phyloP scores from a whole-genome alignment of 495 filamentous ascomycete genomes.

The Neurospora africana region DNA sequence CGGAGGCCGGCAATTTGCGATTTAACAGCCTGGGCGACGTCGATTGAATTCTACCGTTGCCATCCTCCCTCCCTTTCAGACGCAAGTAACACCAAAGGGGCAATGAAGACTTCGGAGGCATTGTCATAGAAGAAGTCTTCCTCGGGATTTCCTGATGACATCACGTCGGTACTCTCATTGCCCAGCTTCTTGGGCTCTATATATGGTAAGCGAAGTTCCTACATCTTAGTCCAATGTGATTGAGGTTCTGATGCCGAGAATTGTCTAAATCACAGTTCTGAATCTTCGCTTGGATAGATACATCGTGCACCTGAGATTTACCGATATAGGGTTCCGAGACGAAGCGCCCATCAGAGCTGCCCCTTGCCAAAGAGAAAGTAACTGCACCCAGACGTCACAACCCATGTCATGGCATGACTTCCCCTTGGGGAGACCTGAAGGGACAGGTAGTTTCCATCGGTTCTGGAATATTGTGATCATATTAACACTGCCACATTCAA shows the following conservation, averaged over 20 bases:
- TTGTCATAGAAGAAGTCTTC: not conserved
- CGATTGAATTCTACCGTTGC: not conserved
- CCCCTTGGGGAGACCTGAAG: not conserved
- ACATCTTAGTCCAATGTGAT: not conserved
- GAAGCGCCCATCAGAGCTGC: not conserved
- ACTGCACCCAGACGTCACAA: not conserved
- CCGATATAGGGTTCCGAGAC: not conserved
- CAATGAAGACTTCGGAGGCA: not conserved
- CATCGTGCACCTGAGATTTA: not conserved
- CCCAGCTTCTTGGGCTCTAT: not conserved
- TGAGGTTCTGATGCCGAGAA: not conserved
- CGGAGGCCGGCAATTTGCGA: not conserved
- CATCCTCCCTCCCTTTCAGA: not conserved
- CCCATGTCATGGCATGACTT: not conserved
- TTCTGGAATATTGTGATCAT: not conserved
- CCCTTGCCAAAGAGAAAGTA: fast-evolving
- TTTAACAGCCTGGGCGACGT: not conserved
- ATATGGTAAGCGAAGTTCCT: no score
- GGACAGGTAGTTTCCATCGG: not conserved
- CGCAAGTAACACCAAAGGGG: not conserved
- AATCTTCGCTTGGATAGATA: no score
- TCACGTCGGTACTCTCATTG: not conserved
- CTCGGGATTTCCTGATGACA: not conserved
- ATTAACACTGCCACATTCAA: not conserved
- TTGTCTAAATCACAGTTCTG: no score